Conservation (phyloP, 768 basidiomycete genomes). For the Chalciporus chontae region DNA sequence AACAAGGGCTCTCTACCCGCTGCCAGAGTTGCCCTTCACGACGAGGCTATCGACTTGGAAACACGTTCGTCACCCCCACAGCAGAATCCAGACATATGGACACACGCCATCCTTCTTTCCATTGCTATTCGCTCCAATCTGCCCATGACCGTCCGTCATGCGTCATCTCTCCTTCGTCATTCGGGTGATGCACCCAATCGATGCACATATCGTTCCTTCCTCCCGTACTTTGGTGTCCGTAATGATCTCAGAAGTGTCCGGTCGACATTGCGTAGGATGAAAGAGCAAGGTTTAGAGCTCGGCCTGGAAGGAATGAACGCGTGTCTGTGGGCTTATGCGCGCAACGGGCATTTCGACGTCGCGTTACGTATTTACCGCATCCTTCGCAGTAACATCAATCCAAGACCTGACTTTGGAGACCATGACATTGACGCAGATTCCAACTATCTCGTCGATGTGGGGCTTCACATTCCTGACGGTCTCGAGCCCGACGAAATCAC, state of each 20-base stretch:
- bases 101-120: constrained; percentile 64
- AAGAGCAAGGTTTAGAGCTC: constrained; percentile 46
- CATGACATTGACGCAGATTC: constrained; percentile 36
- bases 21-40: constrained; percentile 4
- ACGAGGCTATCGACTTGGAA: constrained; percentile 9
- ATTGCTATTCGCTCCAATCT: constrained; percentile 56
- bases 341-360: constrained; percentile 49
- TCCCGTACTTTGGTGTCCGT: constrained; percentile 51
- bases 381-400: constrained; percentile 50
- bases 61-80: background rate
- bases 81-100: constrained; percentile 57
- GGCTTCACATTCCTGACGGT: constrained; percentile 40
- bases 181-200: constrained; percentile 57
- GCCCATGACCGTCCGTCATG: constrained; percentile 43
- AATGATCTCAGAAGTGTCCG: constrained; percentile 53
- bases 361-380: constrained; percentile 60
- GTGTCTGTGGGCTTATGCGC: constrained; percentile 66
- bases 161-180: constrained; percentile 48
- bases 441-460: constrained; percentile 37
- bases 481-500: constrained; percentile 62
- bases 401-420: constrained; percentile 32
- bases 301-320: constrained; percentile 68
- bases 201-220: constrained; percentile 56
- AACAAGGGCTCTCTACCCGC: constrained; percentile 49
- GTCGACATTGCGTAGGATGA: constrained; percentile 50